Evolutionary conservation across 768 basidiomycete species (phyloP), one percentile per base, ranked within the genome.

Genomic region (Termitomyces sp.): DNA sequence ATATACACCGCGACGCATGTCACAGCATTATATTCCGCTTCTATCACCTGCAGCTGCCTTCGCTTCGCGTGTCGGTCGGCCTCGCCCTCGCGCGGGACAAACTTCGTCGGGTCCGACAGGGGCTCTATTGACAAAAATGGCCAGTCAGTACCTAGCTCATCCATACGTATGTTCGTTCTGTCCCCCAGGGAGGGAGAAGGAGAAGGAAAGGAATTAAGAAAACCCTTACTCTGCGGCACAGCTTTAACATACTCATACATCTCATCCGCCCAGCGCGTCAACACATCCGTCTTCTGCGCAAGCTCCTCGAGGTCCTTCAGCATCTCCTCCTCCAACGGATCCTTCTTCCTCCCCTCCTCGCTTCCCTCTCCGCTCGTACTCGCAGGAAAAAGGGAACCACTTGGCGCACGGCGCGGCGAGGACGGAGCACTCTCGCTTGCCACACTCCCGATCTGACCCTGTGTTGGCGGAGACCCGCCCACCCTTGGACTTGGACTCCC

Each of bases 231-330:
- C 71, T 91, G 86, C 22, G 92, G 90, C 36, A 90, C 77, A 16
- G 85, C 88, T 69, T 92, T 92, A 28, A 94, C 89, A 66, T 85
- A 86, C 64, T 92, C 90, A 65, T 92, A 90, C 83, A 97, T 88
- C 77, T 94, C 90, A 62, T 98, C 96, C 22, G 91, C 97, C 85
- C 94, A 96, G 60, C 90, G 88, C 56, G 90, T 90, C 58, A 98
- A 74, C 53, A 95, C 94, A 59, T 91, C 87, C 35, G 96, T 96
- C 80, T 98, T 99, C 78, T 97, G 92, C 35, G 95, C 96, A 3
- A 95, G 75, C 61, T 95, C 90, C 67, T 98, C 96, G 44, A 98
- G 74, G 20, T 74, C 70, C 2, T 78, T 83, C n/a, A 97, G 73
- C n/a, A 97, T 71, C 59, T 85, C 83, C 59, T 96, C 92, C 63